phyloP scores from a whole-genome alignment of 2,329 filamentous ascomycete genomes.

The Cadophora sp. region DNA sequence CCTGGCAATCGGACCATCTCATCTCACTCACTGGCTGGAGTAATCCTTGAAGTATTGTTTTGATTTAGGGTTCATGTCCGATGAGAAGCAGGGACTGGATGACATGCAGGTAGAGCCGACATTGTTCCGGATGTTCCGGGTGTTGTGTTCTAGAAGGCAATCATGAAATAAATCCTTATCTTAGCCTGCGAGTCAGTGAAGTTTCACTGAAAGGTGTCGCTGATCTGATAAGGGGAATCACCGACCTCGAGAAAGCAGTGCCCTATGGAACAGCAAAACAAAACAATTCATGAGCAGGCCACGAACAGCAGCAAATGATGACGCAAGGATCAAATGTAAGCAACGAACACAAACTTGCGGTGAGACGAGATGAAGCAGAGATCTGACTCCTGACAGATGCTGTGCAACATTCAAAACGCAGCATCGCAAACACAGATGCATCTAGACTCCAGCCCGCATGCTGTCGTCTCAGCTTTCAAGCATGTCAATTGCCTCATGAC shows the following conservation, averaged over 20 bases:
- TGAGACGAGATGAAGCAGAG: conserved; percentile 2
- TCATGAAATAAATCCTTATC: too few relatives aligned
- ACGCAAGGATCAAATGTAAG: neutral
- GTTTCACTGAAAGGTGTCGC: neutral
- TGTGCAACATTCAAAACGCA: neutral
- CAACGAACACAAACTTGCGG: neutral
- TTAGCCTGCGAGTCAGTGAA: neutral
- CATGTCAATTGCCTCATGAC: conserved; percentile 7
- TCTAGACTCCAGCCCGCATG: neutral
- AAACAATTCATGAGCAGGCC: neutral
- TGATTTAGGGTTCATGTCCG: neutral
- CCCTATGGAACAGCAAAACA: neutral
- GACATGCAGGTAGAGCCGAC: conserved; percentile 1
- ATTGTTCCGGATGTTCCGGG: neutral
- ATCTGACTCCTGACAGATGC: neutral
- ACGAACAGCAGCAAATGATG: neutral
- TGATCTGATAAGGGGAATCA: too few relatives aligned
- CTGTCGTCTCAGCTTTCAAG: neutral
- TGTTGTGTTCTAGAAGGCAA: too few relatives aligned
- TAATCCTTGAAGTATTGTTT: neutral
- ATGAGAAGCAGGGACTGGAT: neutral
- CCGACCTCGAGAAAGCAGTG: too few relatives aligned
- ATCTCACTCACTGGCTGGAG: neutral
- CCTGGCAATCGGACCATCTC: neutral
- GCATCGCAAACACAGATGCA: neutral